Evolutionary conservation across 164 flowering plant species (phyloP).

Genomic region (Vitis cinerea): DNA sequence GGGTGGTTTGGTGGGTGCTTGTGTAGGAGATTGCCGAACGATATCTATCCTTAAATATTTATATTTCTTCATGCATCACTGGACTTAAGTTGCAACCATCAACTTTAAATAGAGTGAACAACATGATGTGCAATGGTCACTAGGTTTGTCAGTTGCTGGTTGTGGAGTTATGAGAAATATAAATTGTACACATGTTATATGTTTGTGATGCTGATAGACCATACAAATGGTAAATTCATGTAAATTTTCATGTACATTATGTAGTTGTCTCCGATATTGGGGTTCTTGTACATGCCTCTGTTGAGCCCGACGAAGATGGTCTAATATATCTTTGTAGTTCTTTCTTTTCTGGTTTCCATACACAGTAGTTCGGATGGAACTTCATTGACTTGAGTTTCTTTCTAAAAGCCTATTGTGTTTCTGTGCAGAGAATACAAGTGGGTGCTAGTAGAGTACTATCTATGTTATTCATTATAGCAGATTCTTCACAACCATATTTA

Average conservation of each 20-base stretch:
- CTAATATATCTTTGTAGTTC: not conserved
- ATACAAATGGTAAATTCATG: not conserved
- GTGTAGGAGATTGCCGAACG: not conserved
- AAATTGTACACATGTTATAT: not conserved
- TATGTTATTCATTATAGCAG: conserved; percentile 46
- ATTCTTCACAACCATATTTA: conserved; percentile 40
- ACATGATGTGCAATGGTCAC: not conserved
- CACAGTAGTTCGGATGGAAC: not conserved
- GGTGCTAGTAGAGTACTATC: conserved; percentile 74
- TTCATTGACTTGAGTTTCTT: not conserved
- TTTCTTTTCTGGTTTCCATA: not conserved
- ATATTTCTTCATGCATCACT: not conserved
- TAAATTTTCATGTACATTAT: not conserved
- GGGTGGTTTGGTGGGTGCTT: too few species aligned
- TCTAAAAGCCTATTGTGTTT: conserved; percentile 3
- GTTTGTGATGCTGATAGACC: not conserved
- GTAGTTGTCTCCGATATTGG: not conserved
- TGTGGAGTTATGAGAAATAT: not conserved
- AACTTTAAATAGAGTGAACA: not conserved
- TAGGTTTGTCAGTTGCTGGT: not conserved
- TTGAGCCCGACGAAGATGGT: not conserved
- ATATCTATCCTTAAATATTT: not conserved
- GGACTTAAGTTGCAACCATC: not conserved
- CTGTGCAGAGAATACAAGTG: conserved; percentile 73
- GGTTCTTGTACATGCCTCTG: not conserved